These are phyloP conservation scores for Coniella vitis DNA, from an alignment of 2,329 filamentous ascomycete species.

Conservation along the genomic window DNA sequence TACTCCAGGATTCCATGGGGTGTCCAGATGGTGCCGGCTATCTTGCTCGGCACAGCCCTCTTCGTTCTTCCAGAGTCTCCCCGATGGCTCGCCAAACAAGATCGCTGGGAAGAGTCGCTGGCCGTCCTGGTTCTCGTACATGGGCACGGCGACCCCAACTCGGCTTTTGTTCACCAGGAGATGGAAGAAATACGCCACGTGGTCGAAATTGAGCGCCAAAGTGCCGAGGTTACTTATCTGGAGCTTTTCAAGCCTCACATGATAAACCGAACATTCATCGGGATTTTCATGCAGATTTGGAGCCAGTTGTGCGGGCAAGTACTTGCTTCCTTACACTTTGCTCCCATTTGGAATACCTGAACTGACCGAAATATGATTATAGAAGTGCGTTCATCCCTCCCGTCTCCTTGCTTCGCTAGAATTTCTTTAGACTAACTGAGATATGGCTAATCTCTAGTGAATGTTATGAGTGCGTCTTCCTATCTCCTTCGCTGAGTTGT, in stretches of 20 bases:
- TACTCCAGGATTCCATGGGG: slow-evolving; percentile 46
- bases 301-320: slow-evolving; percentile 66
- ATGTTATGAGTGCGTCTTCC: slow-evolving; percentile 51
- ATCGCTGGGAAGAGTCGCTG: slow-evolving; percentile 38
- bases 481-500: background rate
- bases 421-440: too few relatives aligned
- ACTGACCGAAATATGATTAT: too few relatives aligned
- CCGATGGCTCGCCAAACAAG: slow-evolving; percentile 43
- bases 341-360: too few relatives aligned
- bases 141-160: slow-evolving; percentile 56
- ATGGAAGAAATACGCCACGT: slow-evolving; percentile 66
- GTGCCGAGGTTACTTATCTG: slow-evolving; percentile 61
- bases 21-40: slow-evolving; percentile 38
- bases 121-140: slow-evolving; percentile 50
- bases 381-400: too few relatives aligned
- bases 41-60: slow-evolving; percentile 35
- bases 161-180: slow-evolving; percentile 61
- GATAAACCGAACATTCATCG: slow-evolving; percentile 66
- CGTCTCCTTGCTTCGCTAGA: too few relatives aligned
- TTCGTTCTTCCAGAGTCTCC: slow-evolving; percentile 42
- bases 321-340: too few relatives aligned
- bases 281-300: slow-evolving; percentile 69
- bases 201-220: slow-evolving; percentile 65
- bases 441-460: too few relatives aligned
- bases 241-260: slow-evolving; percentile 69